Evolutionary conservation across 495 filamentous ascomycete species (phyloP).

Genomic region (Letharia columbiana): DNA sequence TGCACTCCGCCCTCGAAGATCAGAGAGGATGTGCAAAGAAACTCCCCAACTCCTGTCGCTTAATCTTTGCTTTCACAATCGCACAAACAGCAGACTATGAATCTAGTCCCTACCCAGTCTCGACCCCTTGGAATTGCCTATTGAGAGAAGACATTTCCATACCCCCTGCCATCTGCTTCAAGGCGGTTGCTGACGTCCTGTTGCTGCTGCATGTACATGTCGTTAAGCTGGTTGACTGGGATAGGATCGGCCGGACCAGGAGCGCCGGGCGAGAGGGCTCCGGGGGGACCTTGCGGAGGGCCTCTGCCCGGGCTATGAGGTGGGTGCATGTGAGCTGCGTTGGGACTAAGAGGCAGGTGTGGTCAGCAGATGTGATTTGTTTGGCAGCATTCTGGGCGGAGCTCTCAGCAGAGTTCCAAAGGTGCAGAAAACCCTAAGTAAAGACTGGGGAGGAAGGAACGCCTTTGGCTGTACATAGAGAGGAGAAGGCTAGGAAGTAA

Average conservation of each 20-base stretch:
- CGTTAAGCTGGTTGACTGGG: slow-evolving; percentile 38
- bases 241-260: slow-evolving; percentile 38
- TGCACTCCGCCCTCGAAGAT: background rate
- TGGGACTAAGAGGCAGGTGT: slow-evolving; percentile 33
- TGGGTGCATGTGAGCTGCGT: slow-evolving; percentile 42
- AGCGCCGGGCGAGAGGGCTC: slow-evolving; percentile 33
- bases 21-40: background rate
- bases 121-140: slow-evolving; percentile 9
- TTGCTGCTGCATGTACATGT: slow-evolving; percentile 37
- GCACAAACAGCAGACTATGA: background rate
- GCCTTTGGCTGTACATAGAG: background rate
- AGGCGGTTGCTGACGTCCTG: slow-evolving; percentile 38
- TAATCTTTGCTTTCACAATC: slow-evolving; percentile 7
- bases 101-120: background rate
- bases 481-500: background rate
- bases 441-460: background rate
- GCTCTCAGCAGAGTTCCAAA: background rate
- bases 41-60: slow-evolving; percentile 17
- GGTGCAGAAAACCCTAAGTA: too few relatives aligned
- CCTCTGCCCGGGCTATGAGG: slow-evolving; percentile 33
- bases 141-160: slow-evolving; percentile 38
- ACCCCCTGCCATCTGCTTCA: slow-evolving; percentile 40
- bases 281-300: slow-evolving; percentile 36
- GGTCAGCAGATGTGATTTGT: slow-evolving; percentile 20
- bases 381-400: background rate